Conservation (phyloP, 345 rosid genomes). For the Durio zibethinus region DNA sequence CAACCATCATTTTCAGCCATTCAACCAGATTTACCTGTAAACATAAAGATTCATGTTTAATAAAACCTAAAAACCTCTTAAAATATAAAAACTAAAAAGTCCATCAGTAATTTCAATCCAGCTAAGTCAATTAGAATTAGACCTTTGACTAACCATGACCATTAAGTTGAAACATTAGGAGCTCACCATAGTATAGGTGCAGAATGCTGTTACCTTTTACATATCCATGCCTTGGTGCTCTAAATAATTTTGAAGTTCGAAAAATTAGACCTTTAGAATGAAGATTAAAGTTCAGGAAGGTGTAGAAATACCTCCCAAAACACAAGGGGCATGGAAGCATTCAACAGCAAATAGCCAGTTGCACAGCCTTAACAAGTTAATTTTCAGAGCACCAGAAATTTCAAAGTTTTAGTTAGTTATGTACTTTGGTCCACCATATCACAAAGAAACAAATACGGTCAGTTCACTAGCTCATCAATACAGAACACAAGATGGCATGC, state of each 20-base stretch:
- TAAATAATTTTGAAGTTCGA: background rate
- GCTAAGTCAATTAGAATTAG: background rate
- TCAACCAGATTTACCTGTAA: constrained; percentile 91
- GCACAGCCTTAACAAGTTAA: background rate
- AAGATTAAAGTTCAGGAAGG: background rate
- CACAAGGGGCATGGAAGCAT: background rate
- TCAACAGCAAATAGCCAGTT: background rate
- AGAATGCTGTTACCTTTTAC: background rate
- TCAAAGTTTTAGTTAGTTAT: background rate
- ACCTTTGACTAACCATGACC: background rate
- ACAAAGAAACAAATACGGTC: background rate
- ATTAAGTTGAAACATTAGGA: background rate
- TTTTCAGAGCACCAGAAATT: background rate
- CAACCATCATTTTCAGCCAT: constrained; percentile 99
- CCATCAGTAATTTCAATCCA: background rate
- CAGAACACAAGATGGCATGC: background rate
- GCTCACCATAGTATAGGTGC: background rate
- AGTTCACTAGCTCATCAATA: background rate
- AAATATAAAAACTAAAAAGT: background rate
- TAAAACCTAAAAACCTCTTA: background rate
- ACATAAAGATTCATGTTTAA: background rate
- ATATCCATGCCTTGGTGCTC: background rate
- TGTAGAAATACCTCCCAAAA: background rate
- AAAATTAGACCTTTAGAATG: background rate
- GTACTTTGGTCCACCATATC: background rate